Percentiles rank a stretch among this genome's conserved stretches.
These are phyloP conservation scores for Eutypa lata DNA, from an alignment of 2,329 filamentous ascomycete genomes.

Conservation along the genomic window DNA sequence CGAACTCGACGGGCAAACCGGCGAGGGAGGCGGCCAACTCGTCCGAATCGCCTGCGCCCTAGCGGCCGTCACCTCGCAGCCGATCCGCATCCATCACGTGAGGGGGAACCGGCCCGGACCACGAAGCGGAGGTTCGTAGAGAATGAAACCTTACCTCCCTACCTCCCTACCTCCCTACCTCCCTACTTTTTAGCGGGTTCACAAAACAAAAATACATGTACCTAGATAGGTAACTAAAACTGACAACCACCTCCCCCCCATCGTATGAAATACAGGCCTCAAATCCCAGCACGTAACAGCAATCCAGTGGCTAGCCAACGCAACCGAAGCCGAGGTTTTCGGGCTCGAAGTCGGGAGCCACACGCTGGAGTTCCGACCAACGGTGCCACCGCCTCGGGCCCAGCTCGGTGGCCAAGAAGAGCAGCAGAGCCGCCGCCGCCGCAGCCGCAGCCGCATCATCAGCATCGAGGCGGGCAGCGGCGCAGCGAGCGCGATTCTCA, in stretches of 20 bases:
- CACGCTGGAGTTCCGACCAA: slow-evolving; percentile 46
- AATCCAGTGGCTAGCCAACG: slow-evolving; percentile 51
- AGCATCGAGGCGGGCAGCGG: slow-evolving; percentile 46
- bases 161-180: no score
- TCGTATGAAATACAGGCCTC: slow-evolving; percentile 47
- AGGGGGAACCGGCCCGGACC: slow-evolving; percentile 48
- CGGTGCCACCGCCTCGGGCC: slow-evolving; percentile 35
- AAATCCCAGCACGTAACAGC: slow-evolving; percentile 59
- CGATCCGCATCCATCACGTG: slow-evolving; percentile 52
- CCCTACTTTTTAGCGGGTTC: no score
- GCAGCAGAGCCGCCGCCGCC: slow-evolving; percentile 21
- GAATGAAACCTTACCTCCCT: no score
- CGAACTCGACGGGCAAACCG: slow-evolving; percentile 52
- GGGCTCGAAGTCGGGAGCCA: slow-evolving; percentile 51
- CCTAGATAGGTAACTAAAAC: no score
- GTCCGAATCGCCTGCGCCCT: slow-evolving; percentile 55
- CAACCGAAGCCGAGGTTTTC: slow-evolving; percentile 47
- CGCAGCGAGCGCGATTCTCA: slow-evolving; percentile 53
- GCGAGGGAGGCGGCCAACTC: slow-evolving; percentile 62
- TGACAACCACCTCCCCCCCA: slow-evolving; percentile 7
- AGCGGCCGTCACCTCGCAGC: slow-evolving; percentile 51
- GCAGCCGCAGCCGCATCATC: slow-evolving; percentile 23
- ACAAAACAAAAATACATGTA: no score
- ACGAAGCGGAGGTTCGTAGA: slow-evolving; percentile 31
- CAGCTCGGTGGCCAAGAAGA: slow-evolving; percentile 31